phyloP scores from a whole-genome alignment of 2,329 filamentous ascomycete genomes.

The Phyllosticta capitalensis region DNA sequence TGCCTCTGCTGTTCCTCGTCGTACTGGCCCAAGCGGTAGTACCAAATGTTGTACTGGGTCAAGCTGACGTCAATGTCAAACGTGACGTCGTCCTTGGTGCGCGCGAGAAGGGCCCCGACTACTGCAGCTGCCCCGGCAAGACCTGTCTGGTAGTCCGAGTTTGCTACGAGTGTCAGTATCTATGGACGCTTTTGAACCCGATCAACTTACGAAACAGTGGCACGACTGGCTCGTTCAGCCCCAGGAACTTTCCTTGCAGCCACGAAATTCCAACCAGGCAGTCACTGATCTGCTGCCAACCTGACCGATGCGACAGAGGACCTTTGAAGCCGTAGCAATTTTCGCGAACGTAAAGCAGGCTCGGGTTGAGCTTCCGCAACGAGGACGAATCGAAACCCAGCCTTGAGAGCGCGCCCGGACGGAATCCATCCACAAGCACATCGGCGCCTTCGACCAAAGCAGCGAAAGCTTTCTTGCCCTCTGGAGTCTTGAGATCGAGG shows the following conservation, averaged over 20 bases:
- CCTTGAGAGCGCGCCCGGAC: conserved; percentile 39
- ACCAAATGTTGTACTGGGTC: conserved; percentile 12
- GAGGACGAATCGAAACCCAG: conserved; percentile 36
- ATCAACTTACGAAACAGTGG: conserved; percentile 7
- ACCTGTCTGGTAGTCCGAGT: conserved; percentile 28
- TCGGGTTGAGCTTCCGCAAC: conserved; percentile 30
- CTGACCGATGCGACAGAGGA: conserved; percentile 36
- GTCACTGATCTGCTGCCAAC: conserved; percentile 44
- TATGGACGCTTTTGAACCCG: background rate
- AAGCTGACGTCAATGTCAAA: conserved; percentile 10
- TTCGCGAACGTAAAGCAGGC: conserved; percentile 37
- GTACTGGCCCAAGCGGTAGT: conserved; percentile 11
- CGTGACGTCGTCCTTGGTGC: conserved; percentile 13
- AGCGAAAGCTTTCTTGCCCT: conserved; percentile 30
- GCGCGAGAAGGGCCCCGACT: conserved; percentile 32
- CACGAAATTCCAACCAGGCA: conserved; percentile 7
- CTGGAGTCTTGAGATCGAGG: conserved; percentile 34
- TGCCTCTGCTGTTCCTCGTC: background rate
- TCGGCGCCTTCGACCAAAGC: conserved; percentile 40
- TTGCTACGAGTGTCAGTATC: background rate
- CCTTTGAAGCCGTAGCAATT: conserved; percentile 48
- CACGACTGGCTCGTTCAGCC: conserved; percentile 7
- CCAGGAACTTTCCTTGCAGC: conserved; percentile 6
- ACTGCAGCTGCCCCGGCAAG: conserved; percentile 33
- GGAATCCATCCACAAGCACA: conserved; percentile 42